Percentiles rank a stretch among this genome's conserved stretches.
These are phyloP conservation scores for Penicillium olsonii DNA, from an alignment of 2,329 filamentous ascomycete genomes.

Conservation along the genomic window DNA sequence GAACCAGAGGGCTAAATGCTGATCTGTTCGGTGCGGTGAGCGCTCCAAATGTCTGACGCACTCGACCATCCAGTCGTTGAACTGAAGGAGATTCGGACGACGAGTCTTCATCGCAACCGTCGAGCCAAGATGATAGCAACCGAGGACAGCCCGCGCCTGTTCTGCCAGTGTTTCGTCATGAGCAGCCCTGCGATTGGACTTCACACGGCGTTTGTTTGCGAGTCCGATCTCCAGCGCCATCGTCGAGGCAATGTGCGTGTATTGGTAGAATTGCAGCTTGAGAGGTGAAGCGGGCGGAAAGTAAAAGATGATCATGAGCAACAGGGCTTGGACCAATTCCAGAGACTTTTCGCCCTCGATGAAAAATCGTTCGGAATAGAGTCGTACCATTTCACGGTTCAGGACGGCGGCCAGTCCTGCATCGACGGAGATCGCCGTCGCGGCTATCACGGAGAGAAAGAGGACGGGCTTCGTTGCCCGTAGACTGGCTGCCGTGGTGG, in stretches of 20 bases:
- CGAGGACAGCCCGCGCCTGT: slow-evolving; percentile 35
- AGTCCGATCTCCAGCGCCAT: slow-evolving; percentile 52
- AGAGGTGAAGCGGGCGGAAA: slow-evolving; percentile 51
- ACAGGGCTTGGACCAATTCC: slow-evolving; percentile 54
- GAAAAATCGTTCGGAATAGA: slow-evolving; percentile 52
- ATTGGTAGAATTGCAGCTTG: slow-evolving; percentile 54
- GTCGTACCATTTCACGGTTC: slow-evolving; percentile 51
- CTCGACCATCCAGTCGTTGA: slow-evolving; percentile 39
- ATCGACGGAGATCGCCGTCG: slow-evolving; percentile 60
- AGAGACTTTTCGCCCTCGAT: slow-evolving; percentile 54
- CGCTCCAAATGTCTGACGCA: slow-evolving; percentile 32
- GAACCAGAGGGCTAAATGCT: slow-evolving; percentile 37
- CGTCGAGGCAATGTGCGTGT: slow-evolving; percentile 54
- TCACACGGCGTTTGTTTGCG: slow-evolving; percentile 33
- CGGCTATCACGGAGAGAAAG: slow-evolving; percentile 71
- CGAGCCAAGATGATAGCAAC: slow-evolving; percentile 37
- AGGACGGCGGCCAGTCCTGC: slow-evolving; percentile 44
- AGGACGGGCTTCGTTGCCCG: slow-evolving; percentile 59
- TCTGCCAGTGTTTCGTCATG: slow-evolving; percentile 35
- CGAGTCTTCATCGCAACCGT: slow-evolving; percentile 41
- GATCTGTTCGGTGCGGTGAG: slow-evolving; percentile 33
- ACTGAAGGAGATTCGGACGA: slow-evolving; percentile 36
- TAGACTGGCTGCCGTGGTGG: slow-evolving; percentile 32
- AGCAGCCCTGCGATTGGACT: slow-evolving; percentile 17
- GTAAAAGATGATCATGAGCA: slow-evolving; percentile 54